Percentiles rank a stretch among this genome's conserved stretches.
These are phyloP conservation scores for Fragosphaeria purpurea DNA, from an alignment of 2,329 filamentous ascomycete genomes.

Conservation along the genomic window DNA sequence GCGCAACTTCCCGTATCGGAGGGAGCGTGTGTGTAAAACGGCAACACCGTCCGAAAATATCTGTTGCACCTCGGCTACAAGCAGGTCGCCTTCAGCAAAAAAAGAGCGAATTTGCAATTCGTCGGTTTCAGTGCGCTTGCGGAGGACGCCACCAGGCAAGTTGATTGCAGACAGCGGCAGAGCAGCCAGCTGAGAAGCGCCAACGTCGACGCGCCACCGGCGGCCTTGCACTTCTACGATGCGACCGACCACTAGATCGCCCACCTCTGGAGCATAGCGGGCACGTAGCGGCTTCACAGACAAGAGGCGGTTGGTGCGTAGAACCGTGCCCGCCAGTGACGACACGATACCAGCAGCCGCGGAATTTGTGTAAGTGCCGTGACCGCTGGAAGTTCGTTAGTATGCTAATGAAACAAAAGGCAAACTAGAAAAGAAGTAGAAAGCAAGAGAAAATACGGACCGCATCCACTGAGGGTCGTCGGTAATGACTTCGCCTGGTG, in stretches of 20 bases:
- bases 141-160: conserved; percentile 82
- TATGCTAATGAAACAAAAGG: background rate
- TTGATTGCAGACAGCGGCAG: conserved; percentile 88
- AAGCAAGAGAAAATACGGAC: conserved; percentile 25
- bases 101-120: conserved; percentile 97
- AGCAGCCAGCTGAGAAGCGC: conserved; percentile 73
- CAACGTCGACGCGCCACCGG: conserved; percentile 92
- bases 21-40: conserved; percentile 74
- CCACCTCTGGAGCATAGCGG: conserved; percentile 90
- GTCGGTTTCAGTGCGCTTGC: conserved; percentile 87
- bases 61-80: conserved; percentile 90
- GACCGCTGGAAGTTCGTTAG: conserved; percentile 49
- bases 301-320: conserved; percentile 93
- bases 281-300: conserved; percentile 84
- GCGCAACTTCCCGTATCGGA: conserved; percentile 91
- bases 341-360: conserved; percentile 64
- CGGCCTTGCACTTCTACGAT: conserved; percentile 91
- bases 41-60: conserved; percentile 79
- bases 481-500: conserved; percentile 81
- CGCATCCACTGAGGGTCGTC: conserved; percentile 95
- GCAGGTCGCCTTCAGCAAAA: conserved; percentile 86
- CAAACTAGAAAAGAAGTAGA: background rate
- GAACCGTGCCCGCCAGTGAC: conserved; percentile 81
- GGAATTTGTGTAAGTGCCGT: conserved; percentile 73
- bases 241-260: conserved; percentile 86